Percentiles rank a stretch among this genome's conserved stretches.
These are phyloP conservation scores for Margaritispora aquatica DNA, from an alignment of 495 filamentous ascomycete species.

Conservation along the genomic window DNA sequence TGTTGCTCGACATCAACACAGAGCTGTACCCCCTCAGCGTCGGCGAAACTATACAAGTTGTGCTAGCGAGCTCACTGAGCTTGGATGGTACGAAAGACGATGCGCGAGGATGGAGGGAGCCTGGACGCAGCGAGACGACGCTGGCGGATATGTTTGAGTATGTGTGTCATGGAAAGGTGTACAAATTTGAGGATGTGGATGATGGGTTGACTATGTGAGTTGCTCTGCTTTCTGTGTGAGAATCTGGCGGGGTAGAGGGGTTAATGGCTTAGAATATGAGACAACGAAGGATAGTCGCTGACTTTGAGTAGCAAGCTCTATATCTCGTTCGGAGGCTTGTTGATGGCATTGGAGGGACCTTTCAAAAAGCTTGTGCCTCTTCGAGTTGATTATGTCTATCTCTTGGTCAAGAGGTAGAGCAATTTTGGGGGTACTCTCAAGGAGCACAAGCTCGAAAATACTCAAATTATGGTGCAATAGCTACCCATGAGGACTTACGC, in stretches of 20 bases:
- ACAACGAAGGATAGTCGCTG: background rate
- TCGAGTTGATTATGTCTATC: slow-evolving; percentile 86
- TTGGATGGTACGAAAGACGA: slow-evolving; percentile 75
- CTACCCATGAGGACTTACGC: slow-evolving; percentile 3
- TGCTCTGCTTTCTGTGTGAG: background rate
- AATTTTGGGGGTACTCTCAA: background rate
- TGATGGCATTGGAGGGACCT: slow-evolving; percentile 86
- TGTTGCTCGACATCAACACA: slow-evolving; percentile 89
- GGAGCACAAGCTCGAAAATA: slow-evolving; percentile 1
- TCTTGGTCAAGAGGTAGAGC: slow-evolving; percentile 80
- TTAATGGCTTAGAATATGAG: background rate
- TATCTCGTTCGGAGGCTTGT: slow-evolving; percentile 83
- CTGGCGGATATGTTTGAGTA: slow-evolving; percentile 94
- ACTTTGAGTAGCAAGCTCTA: slow-evolving; percentile 72
- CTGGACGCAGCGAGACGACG: slow-evolving; percentile 60
- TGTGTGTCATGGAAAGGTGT: slow-evolving; percentile 95
- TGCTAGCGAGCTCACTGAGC: slow-evolving; percentile 75
- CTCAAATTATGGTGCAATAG: background rate
- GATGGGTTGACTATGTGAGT: slow-evolving; percentile 79
- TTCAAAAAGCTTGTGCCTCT: slow-evolving; percentile 92
- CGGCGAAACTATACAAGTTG: slow-evolving; percentile 69
- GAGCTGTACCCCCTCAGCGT: slow-evolving; percentile 76
- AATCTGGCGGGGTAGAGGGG: background rate
- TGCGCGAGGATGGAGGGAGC: slow-evolving; percentile 72
- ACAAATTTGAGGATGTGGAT: slow-evolving; percentile 85